Percentiles rank a stretch among this genome's conserved stretches.
Conservation (phyloP, 2,329 filamentous ascomycete genomes). For the Claviceps digitariae region DNA sequence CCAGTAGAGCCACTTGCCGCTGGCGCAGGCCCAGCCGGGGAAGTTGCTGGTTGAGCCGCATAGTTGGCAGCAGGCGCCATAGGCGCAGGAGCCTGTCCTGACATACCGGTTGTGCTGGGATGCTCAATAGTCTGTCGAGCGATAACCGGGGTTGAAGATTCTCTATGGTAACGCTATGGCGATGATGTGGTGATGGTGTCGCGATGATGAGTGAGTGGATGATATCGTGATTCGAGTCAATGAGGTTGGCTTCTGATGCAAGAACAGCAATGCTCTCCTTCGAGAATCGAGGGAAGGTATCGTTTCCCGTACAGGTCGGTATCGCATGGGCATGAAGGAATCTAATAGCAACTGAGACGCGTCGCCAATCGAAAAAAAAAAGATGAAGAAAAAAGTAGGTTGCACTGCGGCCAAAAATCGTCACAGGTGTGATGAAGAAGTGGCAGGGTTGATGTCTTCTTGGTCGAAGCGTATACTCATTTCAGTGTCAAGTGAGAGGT, state of each 20-base stretch:
- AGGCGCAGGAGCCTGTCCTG: constrained; percentile 18
- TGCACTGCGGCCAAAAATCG: not conserved
- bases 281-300: not conserved
- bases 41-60: constrained; percentile 19
- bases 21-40: constrained; percentile 18
- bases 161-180: not conserved
- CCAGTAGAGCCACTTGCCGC: constrained; percentile 20
- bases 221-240: not conserved
- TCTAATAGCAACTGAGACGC: not conserved
- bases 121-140: not conserved
- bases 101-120: constrained; percentile 15
- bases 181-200: not conserved
- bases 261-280: not conserved
- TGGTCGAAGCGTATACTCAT: not conserved
- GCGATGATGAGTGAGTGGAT: not conserved
- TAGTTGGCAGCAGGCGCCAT: constrained; percentile 18
- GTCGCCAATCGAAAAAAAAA: not conserved
- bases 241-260: not conserved
- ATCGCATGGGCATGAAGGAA: not conserved
- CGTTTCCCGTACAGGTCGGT: not conserved
- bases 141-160: not conserved
- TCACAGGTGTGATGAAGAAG: not conserved
- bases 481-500: not conserved
- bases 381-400: not conserved
- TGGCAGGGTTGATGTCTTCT: not conserved